A percentile compares a stretch with the other conserved stretches of the same genome.
Conservation (phyloP, 345 rosid species). For the Eucalyptus regnans region DNA sequence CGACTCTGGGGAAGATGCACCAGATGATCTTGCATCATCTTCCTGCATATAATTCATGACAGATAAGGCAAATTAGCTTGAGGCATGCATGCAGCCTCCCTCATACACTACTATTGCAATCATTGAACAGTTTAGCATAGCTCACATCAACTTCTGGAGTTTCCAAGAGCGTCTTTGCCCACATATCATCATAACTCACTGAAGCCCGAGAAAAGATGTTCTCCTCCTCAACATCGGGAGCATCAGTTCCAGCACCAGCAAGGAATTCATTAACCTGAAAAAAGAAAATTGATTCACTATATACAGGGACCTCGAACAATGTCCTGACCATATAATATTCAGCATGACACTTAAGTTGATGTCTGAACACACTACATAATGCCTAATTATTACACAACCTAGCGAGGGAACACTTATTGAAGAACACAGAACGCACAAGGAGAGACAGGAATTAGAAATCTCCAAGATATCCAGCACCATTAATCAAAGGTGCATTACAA, state of each 20-base stretch:
- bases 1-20: constrained; percentile 94
- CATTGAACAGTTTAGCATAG: neutral
- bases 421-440: neutral
- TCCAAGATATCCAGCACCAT: neutral
- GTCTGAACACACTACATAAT: neutral
- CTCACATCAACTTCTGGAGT: constrained; percentile 71
- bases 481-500: neutral
- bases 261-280: constrained; percentile 91
- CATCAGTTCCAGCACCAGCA: constrained; percentile 97
- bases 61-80: neutral
- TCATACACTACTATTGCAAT: neutral
- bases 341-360: neutral
- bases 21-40: constrained; percentile 89
- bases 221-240: constrained; percentile 99
- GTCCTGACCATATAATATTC: neutral
- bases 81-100: neutral
- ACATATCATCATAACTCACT: constrained; percentile 97
- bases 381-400: neutral
- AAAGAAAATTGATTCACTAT: neutral
- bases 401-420: neutral
- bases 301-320: neutral
- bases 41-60: constrained; percentile 37
- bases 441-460: neutral
- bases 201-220: constrained; percentile 77
- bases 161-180: constrained; percentile 97